These are phyloP conservation scores for Tremella mesenterica DNA, from an alignment of 768 basidiomycete genomes.

Conservation along the genomic window DNA sequence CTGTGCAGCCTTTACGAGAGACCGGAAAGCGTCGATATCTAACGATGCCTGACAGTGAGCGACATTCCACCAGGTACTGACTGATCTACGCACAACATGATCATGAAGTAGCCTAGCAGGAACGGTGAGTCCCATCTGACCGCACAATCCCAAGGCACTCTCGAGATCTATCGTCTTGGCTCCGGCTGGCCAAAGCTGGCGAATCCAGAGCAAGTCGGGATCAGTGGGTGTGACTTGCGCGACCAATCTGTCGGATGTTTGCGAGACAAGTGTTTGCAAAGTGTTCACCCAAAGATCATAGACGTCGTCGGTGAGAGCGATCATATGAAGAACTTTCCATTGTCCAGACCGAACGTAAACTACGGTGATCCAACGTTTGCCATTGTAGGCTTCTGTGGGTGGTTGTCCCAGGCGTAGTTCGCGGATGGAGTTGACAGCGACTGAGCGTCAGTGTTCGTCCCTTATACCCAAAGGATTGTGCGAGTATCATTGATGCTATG, in stretches of 20 bases:
- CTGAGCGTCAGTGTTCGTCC: slow-evolving; percentile 46
- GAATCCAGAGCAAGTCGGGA: slow-evolving; percentile 34
- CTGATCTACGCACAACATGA: slow-evolving; percentile 3
- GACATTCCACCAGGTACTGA: slow-evolving; percentile 1
- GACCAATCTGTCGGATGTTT: slow-evolving; percentile 26
- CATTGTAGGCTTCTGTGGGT: slow-evolving; percentile 49
- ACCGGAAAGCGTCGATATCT: slow-evolving; percentile 59
- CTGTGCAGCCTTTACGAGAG: slow-evolving; percentile 73
- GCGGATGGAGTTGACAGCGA: slow-evolving; percentile 75
- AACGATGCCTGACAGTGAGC: slow-evolving; percentile 16
- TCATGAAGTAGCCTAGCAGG: slow-evolving; percentile 9
- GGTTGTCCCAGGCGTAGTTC: slow-evolving; percentile 71
- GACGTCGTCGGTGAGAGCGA: slow-evolving; percentile 60
- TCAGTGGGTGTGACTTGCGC: slow-evolving; percentile 28
- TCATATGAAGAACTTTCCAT: slow-evolving; percentile 73
- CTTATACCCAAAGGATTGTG: not conserved
- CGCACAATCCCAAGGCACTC: slow-evolving; percentile 25
- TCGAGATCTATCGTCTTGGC: slow-evolving; percentile 23
- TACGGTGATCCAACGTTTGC: slow-evolving; percentile 73
- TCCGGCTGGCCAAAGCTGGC: slow-evolving; percentile 37
- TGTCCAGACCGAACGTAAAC: slow-evolving; percentile 57
- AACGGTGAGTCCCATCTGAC: slow-evolving; percentile 25
- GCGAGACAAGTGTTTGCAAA: slow-evolving; percentile 52
- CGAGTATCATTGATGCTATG: too few relatives aligned
- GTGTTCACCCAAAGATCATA: slow-evolving; percentile 60